Base-by-base conservation (phyloP, 768 basidiomycete genomes). In the Collybia nuda region DNA sequence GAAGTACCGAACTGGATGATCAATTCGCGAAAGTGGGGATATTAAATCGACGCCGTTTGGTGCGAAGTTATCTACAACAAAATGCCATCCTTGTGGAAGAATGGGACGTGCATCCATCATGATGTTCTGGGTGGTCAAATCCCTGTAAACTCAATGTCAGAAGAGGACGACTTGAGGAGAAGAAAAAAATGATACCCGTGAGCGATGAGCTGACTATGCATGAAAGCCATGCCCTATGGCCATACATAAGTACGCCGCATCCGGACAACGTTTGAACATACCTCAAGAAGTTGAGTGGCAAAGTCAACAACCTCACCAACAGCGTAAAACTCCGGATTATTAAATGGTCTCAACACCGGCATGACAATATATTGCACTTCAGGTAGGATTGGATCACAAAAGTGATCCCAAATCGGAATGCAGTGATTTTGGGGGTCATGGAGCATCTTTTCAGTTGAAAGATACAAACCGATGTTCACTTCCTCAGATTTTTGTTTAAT, bases 331-430 rank as follows among this genome's bases (percentile, higher is more conserved):
- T 68, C 64, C 5, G 68, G 69, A 46, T 70, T 67, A 44, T 72
- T 66, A 47, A 71, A 72, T 21, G 60, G 56, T 47, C 70, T 61
- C 14, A 76, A 62, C 1, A 73, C 48, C 0, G 75, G 76, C 68
- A 71, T 75, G 1, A 68, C 62, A 3, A 72, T 40, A 2, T 64
- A 61, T 6, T 35, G 24, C 1, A 56, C 45, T 8, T 61, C 44
- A 2, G 50, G 48, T 0, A 51, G 52, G 15, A 48, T 48, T 15
- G 56, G 55, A 28, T 67, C 39, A 5, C 39, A 0, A 68, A 12
- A 1, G 54, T 18, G 5, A 21, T 72, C 67, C 17, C 64, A 55
- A 8, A 62, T 50, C 6, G 52, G 55, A 11, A 54, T 41, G 23
- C 45, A 50, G 22, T 57, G 56, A 40, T 60, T 60, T 15, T 18